Conservation (phyloP, 78 protist species). For the Chrysochromulina tobinii region DNA sequence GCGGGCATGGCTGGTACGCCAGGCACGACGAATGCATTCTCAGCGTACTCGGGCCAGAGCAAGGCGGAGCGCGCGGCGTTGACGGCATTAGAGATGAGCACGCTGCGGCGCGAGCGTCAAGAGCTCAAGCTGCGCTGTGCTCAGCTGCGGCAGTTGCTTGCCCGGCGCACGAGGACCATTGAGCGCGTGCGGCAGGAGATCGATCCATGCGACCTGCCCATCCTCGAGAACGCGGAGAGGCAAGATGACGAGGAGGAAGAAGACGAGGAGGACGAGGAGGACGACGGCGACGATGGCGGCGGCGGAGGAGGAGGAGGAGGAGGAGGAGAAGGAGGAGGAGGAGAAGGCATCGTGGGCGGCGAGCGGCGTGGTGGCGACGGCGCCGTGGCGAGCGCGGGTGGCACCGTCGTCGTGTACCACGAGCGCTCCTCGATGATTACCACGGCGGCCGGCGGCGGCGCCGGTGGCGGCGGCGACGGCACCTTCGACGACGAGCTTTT, state of each 20-base stretch:
- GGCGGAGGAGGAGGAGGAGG: not conserved
- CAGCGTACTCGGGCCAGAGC: not conserved
- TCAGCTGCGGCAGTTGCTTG: not conserved
- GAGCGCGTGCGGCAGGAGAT: not conserved
- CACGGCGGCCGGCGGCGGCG: not conserved
- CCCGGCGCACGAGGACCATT: not conserved
- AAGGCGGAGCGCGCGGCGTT: not conserved
- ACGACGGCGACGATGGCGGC: not conserved
- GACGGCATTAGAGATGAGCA: not conserved
- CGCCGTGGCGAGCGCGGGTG: not conserved
- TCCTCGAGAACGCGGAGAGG: no score
- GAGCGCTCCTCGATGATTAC: not conserved
- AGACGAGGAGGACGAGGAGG: no score
- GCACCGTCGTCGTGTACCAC: no score
- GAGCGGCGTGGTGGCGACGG: not conserved
- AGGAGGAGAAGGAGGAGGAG: not conserved
- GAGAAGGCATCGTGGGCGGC: not conserved
- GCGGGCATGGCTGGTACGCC: not conserved
- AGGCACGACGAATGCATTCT: not conserved
- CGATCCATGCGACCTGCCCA: no score
- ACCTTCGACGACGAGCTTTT: not conserved
- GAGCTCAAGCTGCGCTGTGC: not conserved
- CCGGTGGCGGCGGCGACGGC: not conserved
- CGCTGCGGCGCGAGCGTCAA: not conserved
- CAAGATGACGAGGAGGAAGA: no score